Evolutionary conservation across 164 flowering plant species (phyloP).

Genomic region (Aristolochia contorta): DNA sequence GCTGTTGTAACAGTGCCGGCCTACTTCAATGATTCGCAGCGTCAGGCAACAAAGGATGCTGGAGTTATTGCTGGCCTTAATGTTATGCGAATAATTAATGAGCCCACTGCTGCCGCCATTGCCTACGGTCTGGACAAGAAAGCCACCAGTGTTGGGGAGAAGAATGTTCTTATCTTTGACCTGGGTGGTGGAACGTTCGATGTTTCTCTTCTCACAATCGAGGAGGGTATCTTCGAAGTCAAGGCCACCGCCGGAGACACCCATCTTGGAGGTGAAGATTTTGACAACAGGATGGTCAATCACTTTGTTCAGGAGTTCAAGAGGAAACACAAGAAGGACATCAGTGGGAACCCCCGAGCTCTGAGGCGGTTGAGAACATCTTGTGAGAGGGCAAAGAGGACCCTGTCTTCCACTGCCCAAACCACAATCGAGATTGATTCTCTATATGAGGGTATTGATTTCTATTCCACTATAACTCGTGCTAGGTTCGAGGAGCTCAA

Average conservation of each 20-base stretch:
- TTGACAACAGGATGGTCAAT: constrained; percentile 30
- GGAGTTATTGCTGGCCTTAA: constrained; percentile 34
- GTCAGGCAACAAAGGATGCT: constrained; percentile 40
- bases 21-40: constrained; percentile 30
- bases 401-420: constrained; percentile 25
- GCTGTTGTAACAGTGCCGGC: constrained; percentile 34
- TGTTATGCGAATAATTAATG: constrained; percentile 32
- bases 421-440: constrained; percentile 37
- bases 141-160: constrained; percentile 27
- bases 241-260: constrained; percentile 41
- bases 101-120: constrained; percentile 49
- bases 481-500: constrained; percentile 30
- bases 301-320: constrained; percentile 32
- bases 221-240: constrained; percentile 33
- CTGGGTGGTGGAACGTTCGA: constrained; percentile 49
- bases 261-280: constrained; percentile 36
- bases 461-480: constrained; percentile 26
- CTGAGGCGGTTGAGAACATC: constrained; percentile 26
- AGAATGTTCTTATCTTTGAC: constrained; percentile 30
- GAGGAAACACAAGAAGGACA: constrained; percentile 30
- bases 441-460: constrained; percentile 29
- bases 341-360: constrained; percentile 22
- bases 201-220: constrained; percentile 35
- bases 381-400: constrained; percentile 28
- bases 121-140: constrained; percentile 45